Percentiles rank a stretch among this genome's conserved stretches.
Evolutionary conservation across 805 yeast genomes (phyloP).

Genomic region (Candida rishiriensis): DNA sequence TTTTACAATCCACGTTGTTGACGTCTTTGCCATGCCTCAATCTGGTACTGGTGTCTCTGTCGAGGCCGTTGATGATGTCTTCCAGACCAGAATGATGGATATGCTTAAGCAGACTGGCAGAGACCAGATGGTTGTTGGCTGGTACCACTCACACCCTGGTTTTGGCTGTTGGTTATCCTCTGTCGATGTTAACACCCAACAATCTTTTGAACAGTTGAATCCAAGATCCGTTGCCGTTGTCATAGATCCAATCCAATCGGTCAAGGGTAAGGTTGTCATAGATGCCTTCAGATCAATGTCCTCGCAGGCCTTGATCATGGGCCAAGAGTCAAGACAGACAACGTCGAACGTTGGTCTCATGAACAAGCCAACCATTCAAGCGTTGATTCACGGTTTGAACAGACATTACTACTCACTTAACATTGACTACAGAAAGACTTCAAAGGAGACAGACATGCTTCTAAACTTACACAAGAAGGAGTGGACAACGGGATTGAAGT

Average conservation of each 20-base stretch:
- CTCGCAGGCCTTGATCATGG: conserved; percentile 83
- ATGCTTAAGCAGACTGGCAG: conserved; percentile 99
- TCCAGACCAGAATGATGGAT: conserved; percentile 99
- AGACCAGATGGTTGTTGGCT: conserved; percentile 98
- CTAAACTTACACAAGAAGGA: conserved; percentile 89
- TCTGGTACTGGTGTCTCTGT: conserved; percentile 95
- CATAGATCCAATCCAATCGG: conserved; percentile 97
- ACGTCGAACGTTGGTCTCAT: conserved; percentile 93
- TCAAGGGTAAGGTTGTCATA: conserved; percentile 96
- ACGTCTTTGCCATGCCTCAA: conserved; percentile 99
- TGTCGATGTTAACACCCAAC: conserved; percentile 97
- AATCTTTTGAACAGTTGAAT: conserved; percentile 93
- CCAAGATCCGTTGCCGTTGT: conserved; percentile 97
- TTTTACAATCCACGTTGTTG: conserved; percentile 93
- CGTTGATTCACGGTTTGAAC: conserved; percentile 93
- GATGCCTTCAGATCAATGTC: conserved; percentile 96
- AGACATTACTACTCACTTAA: conserved; percentile 95
- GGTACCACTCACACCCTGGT: conserved; percentile 99
- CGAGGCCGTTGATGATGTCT: conserved; percentile 98
- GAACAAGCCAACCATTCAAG: conserved; percentile 95
- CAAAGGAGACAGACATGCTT: conserved; percentile 89
- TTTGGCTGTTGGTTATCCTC: conserved; percentile 99
- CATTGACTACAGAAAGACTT: conserved; percentile 90
- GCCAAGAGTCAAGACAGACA: conserved; percentile 96
- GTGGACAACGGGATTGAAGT: conserved; percentile 89